Conservation (phyloP, 1,139 yeast species). For the Geotrichum reessii region DNA sequence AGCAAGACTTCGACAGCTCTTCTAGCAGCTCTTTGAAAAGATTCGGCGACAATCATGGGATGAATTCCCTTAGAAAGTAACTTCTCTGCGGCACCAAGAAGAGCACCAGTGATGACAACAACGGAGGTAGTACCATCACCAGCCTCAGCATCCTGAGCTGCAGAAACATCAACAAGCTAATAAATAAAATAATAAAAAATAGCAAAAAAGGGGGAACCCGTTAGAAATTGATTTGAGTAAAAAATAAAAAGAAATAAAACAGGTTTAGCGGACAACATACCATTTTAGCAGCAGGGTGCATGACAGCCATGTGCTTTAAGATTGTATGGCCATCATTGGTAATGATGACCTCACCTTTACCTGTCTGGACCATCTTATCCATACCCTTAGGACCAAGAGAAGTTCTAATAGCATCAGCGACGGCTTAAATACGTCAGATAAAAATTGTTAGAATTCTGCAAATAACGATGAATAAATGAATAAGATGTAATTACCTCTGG, state of each 20-base stretch:
- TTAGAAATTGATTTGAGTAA: background rate
- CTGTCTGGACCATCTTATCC: conserved; percentile 96
- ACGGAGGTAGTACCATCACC: conserved; percentile 99
- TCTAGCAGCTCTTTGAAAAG: conserved; percentile 88
- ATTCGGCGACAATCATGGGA: conserved; percentile 90
- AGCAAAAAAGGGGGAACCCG: background rate
- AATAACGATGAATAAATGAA: background rate
- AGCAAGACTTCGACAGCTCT: conserved; percentile 79
- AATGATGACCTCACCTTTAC: conserved; percentile 85
- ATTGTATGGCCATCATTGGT: conserved; percentile 95
- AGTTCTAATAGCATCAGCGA: conserved; percentile 95
- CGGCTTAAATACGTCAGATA: conserved; percentile 45
- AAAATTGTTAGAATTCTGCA: background rate
- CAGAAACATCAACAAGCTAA: conserved; percentile 80
- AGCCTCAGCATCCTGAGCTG: conserved; percentile 96
- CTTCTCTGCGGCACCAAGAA: conserved; percentile 90
- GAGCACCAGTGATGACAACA: conserved; percentile 89
- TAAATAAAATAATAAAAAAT: background rate
- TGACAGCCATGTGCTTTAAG: conserved; percentile 85
- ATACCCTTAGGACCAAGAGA: conserved; percentile 97
- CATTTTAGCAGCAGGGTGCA: conserved; percentile 98
- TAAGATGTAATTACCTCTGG: conserved; percentile 41
- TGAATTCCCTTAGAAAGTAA: conserved; percentile 86
- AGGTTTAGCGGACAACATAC: conserved; percentile 8
- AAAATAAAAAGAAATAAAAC: conserved; percentile 8